Base-by-base conservation (phyloP, 2,329 filamentous ascomycete species). In the Sporothrix euskadiensis region DNA sequence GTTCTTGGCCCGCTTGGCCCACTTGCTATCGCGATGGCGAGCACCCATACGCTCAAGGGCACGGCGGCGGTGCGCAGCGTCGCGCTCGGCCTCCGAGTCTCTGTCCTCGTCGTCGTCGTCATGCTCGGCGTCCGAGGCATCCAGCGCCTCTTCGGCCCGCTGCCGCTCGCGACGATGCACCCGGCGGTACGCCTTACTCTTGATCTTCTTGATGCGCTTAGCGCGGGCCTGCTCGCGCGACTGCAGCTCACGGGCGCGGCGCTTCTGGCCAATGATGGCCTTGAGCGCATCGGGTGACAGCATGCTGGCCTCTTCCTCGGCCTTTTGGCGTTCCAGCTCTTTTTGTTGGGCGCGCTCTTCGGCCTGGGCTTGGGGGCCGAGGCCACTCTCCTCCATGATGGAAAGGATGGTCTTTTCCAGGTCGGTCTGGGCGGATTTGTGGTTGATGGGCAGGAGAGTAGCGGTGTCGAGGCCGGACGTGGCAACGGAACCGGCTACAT, bases 191-290 rank as follows among this genome's bases (percentile, higher is more conserved):
- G 94, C 89, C 82, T 98, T 99, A 80, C 93, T 97, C 86, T 99
- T 99, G 84, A 99, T 99, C 85, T 98, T 98, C 84, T 98, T 97
- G 83, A 99, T 94, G 32, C 96, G 91, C 83, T 94, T 97, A 8
- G 94, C 89, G 73, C 94, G 91, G 59, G 94, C 91, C 79, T 97
- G 92, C 82, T 98, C 95, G 12, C 94, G 88, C 78, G 97, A 97
- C 76, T 95, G 87, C 8, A 97, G 83, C 78, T 98, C 95, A 77
- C 96, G 88, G 76, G 93, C 90, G 80, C 90, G 90, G 14, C 96
- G 90, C 73, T 95, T 87, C 79, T 94, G 90, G 66, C 91, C 89
- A 73, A 91, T 87, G 32, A 93, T 87, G 66, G 91, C 91, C 80
- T 91, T 88, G 35, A 93, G 88, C 78, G 94, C 92, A 0, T 78